A percentile compares a stretch with the other conserved stretches of the same genome.
Evolutionary conservation across 1,139 yeast genomes (phyloP).

Genomic region (Scheffersomyces segobiensis): DNA sequence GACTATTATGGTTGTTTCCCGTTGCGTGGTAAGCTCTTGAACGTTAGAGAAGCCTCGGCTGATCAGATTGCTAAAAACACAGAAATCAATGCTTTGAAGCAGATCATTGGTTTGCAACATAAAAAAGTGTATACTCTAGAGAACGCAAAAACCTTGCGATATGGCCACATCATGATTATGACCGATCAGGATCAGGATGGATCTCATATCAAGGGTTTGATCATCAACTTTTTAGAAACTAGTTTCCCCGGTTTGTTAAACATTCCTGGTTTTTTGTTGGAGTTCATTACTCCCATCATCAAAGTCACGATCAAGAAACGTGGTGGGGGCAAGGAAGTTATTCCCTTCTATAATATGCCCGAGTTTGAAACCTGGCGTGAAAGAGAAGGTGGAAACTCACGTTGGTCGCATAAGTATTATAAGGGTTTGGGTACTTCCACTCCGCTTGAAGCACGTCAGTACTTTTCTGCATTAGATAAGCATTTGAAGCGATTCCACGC

Average conservation of each 20-base stretch:
- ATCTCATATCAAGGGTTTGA: slow-evolving; percentile 93
- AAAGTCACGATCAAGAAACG: slow-evolving; percentile 81
- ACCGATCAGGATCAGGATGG: slow-evolving; percentile 99
- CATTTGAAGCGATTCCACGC: slow-evolving; percentile 88
- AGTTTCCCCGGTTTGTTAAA: slow-evolving; percentile 92
- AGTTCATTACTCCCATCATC: slow-evolving; percentile 95
- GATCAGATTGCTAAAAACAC: slow-evolving; percentile 91
- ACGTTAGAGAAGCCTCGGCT: slow-evolving; percentile 94
- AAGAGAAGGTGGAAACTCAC: slow-evolving; percentile 68
- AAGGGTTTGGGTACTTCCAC: slow-evolving; percentile 98
- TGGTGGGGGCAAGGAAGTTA: slow-evolving; percentile 49
- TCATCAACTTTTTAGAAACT: slow-evolving; percentile 89
- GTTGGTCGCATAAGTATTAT: slow-evolving; percentile 94
- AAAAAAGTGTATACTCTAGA: slow-evolving; percentile 69
- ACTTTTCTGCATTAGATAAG: slow-evolving; percentile 80
- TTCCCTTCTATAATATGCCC: slow-evolving; percentile 92
- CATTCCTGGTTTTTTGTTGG: slow-evolving; percentile 89
- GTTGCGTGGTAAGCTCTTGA: slow-evolving; percentile 87
- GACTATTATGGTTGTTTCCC: slow-evolving; percentile 97
- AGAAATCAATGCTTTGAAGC: slow-evolving; percentile 93
- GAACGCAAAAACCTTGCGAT: slow-evolving; percentile 73
- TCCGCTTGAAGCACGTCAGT: slow-evolving; percentile 79
- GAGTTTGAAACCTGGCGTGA: slow-evolving; percentile 95
- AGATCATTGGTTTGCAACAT: slow-evolving; percentile 94
- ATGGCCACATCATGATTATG: slow-evolving; percentile 98